Evolutionary conservation across 2,329 filamentous ascomycete species (phyloP), one percentile per base, ranked within the genome.

Genomic region (Coniella lustricola): DNA sequence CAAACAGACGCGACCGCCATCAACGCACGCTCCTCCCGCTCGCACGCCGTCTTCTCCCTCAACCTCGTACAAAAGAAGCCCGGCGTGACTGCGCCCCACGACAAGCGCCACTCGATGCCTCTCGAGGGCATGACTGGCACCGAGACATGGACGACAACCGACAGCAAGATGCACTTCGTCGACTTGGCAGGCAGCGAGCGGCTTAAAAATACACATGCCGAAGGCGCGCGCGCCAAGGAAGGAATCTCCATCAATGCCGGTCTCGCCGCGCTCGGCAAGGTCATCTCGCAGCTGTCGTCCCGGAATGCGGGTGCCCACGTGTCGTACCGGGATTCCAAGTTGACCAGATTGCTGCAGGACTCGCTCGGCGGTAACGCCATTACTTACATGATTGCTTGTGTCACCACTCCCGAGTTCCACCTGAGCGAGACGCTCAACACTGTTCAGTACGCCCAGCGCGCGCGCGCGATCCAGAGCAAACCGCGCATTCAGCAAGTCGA

Each of bases 371-470:
- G 93, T 4, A 97, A 95, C 63, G 93, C 93, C 32, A 95, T 96
- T 63, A 98, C 93, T 1, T 98, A 97, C 70, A 97, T 98, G 93
- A 93, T 98, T 69, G 93, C 93, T 8, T 98, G 93, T 68, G 90
- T 98, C 25, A 98, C 91, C 1, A 91, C 90, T 0, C 89, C 91
- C 13, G 90, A 96, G 64, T 98, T 98, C 63, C 93, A 98, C 64
- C 74, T 98, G 38, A 97, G 90, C 69, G 93, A 98, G 69, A 97
- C 94, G 0, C 73, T 98, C 50, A 98, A 98, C 65, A 98, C 93
- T 0, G 88, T 98, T 18, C 87, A 96, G 65, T 98, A 98, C 67
- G 93, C 93, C 7, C 93, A 97, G 69, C 82, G 93, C 55, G 94
- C 93, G 54, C 85, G 93, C 55, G 90, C 90, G 2, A 98, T 98